Conservation (phyloP, 129 eudicot genomes). For the Helichrysum umbraculigerum region DNA sequence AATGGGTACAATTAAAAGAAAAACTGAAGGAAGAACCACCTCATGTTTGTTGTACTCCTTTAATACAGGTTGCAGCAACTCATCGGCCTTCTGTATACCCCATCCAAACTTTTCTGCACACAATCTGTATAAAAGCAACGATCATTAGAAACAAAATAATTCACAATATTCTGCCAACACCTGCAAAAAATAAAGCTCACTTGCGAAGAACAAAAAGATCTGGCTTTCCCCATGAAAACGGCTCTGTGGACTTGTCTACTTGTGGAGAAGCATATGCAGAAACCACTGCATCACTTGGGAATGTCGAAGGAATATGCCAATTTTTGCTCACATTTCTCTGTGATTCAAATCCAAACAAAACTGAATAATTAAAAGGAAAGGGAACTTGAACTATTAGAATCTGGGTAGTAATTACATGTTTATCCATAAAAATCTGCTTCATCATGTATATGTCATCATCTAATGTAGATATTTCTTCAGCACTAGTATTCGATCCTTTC, state of each 20-base stretch:
- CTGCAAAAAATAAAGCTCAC: constrained; percentile 39
- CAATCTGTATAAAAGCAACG: constrained; percentile 48
- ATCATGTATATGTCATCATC: constrained; percentile 30
- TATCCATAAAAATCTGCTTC: constrained; percentile 76
- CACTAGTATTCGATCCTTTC: constrained; percentile 41
- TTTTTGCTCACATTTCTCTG: constrained; percentile 96
- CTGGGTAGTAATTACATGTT: constrained; percentile 55
- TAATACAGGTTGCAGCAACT: constrained; percentile 81
- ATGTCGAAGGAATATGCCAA: constrained; percentile 91
- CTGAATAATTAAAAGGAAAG: background rate
- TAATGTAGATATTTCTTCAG: constrained; percentile 36
- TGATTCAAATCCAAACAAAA: constrained; percentile 33
- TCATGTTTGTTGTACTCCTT: constrained; percentile 93
- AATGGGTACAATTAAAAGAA: background rate
- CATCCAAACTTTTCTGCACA: constrained; percentile 95
- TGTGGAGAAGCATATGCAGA: constrained; percentile 83
- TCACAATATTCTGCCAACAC: background rate
- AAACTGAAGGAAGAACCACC: constrained; percentile 43
- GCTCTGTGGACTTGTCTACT: constrained; percentile 92
- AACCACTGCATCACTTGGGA: constrained; percentile 85
- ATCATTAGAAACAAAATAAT: constrained; percentile 8
- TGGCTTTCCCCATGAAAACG: constrained; percentile 96
- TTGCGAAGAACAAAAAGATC: constrained; percentile 54
- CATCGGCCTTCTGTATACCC: constrained; percentile 80
- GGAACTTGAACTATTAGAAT: background rate